A percentile compares a stretch with the other conserved stretches of the same genome.
These are phyloP conservation scores for Trichosporon inkin DNA, from an alignment of 1,284 basidiomycete genomes.

Conservation along the genomic window DNA sequence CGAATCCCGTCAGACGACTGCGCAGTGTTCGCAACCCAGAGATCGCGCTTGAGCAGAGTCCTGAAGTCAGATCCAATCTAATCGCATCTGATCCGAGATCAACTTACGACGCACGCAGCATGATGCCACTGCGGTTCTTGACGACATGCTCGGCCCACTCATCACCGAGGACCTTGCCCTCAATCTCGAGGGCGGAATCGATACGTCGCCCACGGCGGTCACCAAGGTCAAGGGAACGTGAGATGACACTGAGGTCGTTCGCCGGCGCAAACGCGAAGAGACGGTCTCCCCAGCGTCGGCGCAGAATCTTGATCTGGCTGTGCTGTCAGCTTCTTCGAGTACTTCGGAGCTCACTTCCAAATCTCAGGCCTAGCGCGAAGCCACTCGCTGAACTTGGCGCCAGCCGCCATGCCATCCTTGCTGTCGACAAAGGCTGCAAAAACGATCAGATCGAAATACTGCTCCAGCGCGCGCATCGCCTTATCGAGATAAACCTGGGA, in stretches of 20 bases:
- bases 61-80: slow-evolving; percentile 16
- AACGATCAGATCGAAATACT: slow-evolving; percentile 85
- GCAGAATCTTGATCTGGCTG: slow-evolving; percentile 79
- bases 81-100: no score
- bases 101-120: slow-evolving; percentile 74
- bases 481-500: slow-evolving; percentile 47
- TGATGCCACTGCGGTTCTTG: slow-evolving; percentile 88
- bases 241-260: slow-evolving; percentile 65
- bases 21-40: slow-evolving; percentile 71
- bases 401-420: slow-evolving; percentile 59
- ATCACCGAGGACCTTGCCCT: slow-evolving; percentile 81
- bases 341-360: slow-evolving; percentile 66
- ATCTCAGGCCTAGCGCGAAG: slow-evolving; percentile 85
- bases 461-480: slow-evolving; percentile 55
- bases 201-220: slow-evolving; percentile 15
- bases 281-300: slow-evolving; percentile 68
- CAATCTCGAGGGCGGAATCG: slow-evolving; percentile 66
- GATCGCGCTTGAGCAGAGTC: slow-evolving; percentile 67
- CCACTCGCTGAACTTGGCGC: slow-evolving; percentile 79
- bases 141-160: slow-evolving; percentile 92
- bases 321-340: slow-evolving; percentile 9
- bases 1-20: slow-evolving; percentile 65
- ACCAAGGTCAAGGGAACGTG: slow-evolving; percentile 40
- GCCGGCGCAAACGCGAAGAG: slow-evolving; percentile 84
- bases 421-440: slow-evolving; percentile 88